phyloP scores from a whole-genome alignment of 139 green algal species.

The Penium margaritaceum region DNA sequence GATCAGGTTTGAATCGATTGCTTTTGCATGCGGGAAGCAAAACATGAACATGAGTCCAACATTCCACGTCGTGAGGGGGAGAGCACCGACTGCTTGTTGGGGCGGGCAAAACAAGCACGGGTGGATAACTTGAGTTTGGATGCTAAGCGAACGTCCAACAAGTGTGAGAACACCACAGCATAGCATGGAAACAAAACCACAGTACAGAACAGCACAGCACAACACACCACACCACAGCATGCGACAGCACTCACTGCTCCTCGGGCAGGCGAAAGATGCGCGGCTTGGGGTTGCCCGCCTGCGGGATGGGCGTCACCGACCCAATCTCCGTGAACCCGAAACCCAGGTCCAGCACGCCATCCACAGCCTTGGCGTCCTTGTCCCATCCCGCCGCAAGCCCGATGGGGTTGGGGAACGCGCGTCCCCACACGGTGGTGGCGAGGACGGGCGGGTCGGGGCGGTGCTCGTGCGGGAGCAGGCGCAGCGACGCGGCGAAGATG shows the following conservation, averaged over 20 bases:
- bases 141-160: neutral
- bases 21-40: no score
- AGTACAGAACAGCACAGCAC: no score
- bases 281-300: conserved; percentile 84
- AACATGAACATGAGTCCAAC: no score
- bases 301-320: conserved; percentile 78
- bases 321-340: conserved; percentile 76
- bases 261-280: conserved; percentile 79
- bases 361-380: conserved; percentile 76
- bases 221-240: no score
- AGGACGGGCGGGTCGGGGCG: conserved; percentile 51
- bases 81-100: no score
- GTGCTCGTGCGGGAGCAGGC: conserved; percentile 18
- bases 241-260: no score
- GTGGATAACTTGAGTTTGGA: neutral
- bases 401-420: conserved; percentile 86
- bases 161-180: neutral
- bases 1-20: no score
- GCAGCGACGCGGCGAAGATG: neutral
- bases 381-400: conserved; percentile 93
- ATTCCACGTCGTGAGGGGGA: no score
- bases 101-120: neutral
- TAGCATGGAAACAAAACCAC: no score
- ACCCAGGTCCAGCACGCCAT: conserved; percentile 68
- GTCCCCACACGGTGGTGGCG: conserved; percentile 62